Evolutionary conservation across 2,329 filamentous ascomycete species (phyloP), one percentile per base, ranked within the genome.

Genomic region (Chaetomiaceae sp.): DNA sequence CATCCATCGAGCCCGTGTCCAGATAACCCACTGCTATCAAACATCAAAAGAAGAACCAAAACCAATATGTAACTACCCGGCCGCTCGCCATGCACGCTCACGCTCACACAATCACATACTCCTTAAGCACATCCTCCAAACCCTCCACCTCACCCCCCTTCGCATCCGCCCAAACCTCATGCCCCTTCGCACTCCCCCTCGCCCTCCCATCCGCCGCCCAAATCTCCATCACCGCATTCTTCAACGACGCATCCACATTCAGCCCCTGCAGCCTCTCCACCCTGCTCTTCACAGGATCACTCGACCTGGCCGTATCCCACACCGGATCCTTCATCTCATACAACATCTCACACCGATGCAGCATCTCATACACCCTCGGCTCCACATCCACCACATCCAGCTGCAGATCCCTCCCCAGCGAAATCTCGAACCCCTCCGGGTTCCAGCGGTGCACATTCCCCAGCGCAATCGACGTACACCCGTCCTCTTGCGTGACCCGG

Each of bases 211-310:
- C 63, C 3, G 63, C 60, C 11, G 52, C 57, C 63, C 63, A 65
- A 37, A 65, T 54, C 57, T 65, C 63, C 57, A 64, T 54, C 7
- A 64, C 40, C 11, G 62, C 60, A 25, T 59, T 58, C 54, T 58
- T 59, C 9, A 65, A 11, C 9, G 45, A 37, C 0, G 47, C 40
- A 27, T 59, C 48, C 8, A 63, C 51, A 17, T 56, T 37, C 49
- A 61, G n/a, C 22, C 25, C 17, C 34, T 31, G 17, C 50, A 65
- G 29, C 53, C 40, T 51, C 53, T 53, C 38, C 22, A 63, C 56
- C 40, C 61, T 45, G 12, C 48, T 33, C 34, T 53, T 23, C 6
- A 63, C 42, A 1, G 51, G 23, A 8, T 49, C 51, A 2, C 22
- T 25, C 4, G 39, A 36, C 27, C 45, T 22, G 9, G 51, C 50